Evolutionary conservation across 805 yeast genomes (phyloP).

Genomic region (Torulaspora delbrueckii): DNA sequence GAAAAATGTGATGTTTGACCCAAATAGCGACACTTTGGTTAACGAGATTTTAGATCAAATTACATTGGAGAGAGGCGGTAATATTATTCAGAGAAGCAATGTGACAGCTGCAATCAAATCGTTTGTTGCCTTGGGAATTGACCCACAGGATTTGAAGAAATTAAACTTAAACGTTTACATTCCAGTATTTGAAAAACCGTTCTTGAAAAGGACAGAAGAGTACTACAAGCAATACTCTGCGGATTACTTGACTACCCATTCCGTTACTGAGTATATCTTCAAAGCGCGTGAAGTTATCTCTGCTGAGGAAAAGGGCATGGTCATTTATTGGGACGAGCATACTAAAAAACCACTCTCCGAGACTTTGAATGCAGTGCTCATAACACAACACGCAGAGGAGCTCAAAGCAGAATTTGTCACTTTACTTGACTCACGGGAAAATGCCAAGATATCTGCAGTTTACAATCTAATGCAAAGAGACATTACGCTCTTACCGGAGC

Average conservation of each 20-base stretch:
- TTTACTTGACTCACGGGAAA: slow-evolving; percentile 57
- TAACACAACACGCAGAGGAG: slow-evolving; percentile 68
- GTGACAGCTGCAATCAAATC: slow-evolving; percentile 77
- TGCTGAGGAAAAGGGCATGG: slow-evolving; percentile 78
- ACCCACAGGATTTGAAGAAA: slow-evolving; percentile 81
- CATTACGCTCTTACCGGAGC: slow-evolving; percentile 69
- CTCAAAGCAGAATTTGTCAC: slow-evolving; percentile 72
- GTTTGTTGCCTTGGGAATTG: slow-evolving; percentile 85
- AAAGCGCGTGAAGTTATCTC: slow-evolving; percentile 77
- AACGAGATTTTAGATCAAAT: slow-evolving; percentile 71
- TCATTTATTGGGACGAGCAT: slow-evolving; percentile 77
- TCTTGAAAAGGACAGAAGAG: slow-evolving; percentile 61
- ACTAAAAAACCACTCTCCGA: slow-evolving; percentile 74
- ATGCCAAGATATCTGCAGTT: slow-evolving; percentile 72
- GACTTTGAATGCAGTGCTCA: slow-evolving; percentile 68
- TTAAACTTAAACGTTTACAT: slow-evolving; percentile 78
- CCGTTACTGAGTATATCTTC: slow-evolving; percentile 85
- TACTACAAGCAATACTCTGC: slow-evolving; percentile 54
- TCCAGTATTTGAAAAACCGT: slow-evolving; percentile 70
- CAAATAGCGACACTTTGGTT: slow-evolving; percentile 56
- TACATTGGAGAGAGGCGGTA: slow-evolving; percentile 72
- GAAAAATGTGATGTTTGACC: slow-evolving; percentile 76
- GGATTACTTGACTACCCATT: slow-evolving; percentile 61
- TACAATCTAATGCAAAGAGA: slow-evolving; percentile 72
- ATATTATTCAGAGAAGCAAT: slow-evolving; percentile 59